A percentile compares a stretch with the other conserved stretches of the same genome.
These are phyloP conservation scores for Mucor velutinosus DNA, from an alignment of 371 early-diverging fungal genomes.

Conservation along the genomic window DNA sequence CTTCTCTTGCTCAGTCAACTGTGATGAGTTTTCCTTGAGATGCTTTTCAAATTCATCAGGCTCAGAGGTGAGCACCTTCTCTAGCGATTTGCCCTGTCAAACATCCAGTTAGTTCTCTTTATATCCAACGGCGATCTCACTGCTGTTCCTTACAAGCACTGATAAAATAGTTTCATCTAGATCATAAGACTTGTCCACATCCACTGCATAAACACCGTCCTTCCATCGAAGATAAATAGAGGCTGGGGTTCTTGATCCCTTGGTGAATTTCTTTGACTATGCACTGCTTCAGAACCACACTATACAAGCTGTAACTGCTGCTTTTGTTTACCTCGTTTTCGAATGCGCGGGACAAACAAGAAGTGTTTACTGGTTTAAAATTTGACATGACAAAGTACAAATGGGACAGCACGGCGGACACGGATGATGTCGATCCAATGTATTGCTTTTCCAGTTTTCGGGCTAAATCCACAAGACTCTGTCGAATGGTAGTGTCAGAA, in stretches of 20 bases:
- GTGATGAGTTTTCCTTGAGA: constrained; percentile 56
- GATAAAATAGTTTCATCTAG: constrained; percentile 66
- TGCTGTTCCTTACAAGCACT: constrained; percentile 48
- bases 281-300: not conserved
- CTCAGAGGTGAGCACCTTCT: constrained; percentile 75
- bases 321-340: constrained; percentile 44
- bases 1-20: constrained; percentile 40
- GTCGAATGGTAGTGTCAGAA: not conserved
- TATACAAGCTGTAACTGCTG: not conserved
- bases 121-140: not conserved
- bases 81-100: constrained; percentile 80
- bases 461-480: constrained; percentile 57
- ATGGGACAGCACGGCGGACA: constrained; percentile 77
- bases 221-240: constrained; percentile 64
- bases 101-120: not conserved
- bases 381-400: constrained; percentile 77
- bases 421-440: constrained; percentile 90
- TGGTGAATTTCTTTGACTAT: constrained; percentile 60
- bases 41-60: constrained; percentile 68
- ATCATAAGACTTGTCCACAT: constrained; percentile 80
- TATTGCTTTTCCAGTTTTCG: constrained; percentile 51
- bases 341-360: constrained; percentile 65
- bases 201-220: constrained; percentile 82
- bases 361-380: constrained; percentile 64
- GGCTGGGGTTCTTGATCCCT: constrained; percentile 61